phyloP scores from a whole-genome alignment of 169 alveolate species.

The Cryptosporidium muris region DNA sequence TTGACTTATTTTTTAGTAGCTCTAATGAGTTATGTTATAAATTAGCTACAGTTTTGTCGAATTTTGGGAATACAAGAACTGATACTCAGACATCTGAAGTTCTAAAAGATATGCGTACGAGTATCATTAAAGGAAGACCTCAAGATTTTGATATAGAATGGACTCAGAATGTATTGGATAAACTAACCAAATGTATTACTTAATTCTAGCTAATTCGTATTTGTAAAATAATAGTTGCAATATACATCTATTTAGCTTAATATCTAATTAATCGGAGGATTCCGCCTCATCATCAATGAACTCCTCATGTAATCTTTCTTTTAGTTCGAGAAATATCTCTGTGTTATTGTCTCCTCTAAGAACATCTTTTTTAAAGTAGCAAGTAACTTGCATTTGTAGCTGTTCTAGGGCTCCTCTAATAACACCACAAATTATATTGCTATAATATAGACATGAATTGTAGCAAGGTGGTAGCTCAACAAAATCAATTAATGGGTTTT shows the following conservation, averaged over 20 bases:
- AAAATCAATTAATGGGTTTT: conserved; percentile 88
- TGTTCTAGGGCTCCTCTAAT: conserved; percentile 88
- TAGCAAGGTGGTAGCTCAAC: conserved; percentile 86
- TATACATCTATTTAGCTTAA: background rate
- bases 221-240: background rate
- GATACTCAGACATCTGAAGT: conserved; percentile 12
- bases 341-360: conserved; percentile 84
- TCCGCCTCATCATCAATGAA: conserved; percentile 54
- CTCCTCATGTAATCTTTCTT: conserved; percentile 69
- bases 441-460: conserved; percentile 78
- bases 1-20: conserved; percentile 17
- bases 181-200: conserved; percentile 26
- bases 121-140: conserved; percentile 3
- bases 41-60: background rate
- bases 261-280: background rate
- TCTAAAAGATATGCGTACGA: conserved; percentile 1
- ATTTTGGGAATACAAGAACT: background rate
- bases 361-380: conserved; percentile 79
- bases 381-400: conserved; percentile 81
- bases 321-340: conserved; percentile 81
- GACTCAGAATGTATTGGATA: conserved; percentile 11
- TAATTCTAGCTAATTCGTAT: background rate
- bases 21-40: conserved; percentile 11
- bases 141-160: conserved; percentile 34
- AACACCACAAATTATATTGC: conserved; percentile 86